Conservation (phyloP, 306 rosid genomes). For the Hippophae gyantsensis region DNA sequence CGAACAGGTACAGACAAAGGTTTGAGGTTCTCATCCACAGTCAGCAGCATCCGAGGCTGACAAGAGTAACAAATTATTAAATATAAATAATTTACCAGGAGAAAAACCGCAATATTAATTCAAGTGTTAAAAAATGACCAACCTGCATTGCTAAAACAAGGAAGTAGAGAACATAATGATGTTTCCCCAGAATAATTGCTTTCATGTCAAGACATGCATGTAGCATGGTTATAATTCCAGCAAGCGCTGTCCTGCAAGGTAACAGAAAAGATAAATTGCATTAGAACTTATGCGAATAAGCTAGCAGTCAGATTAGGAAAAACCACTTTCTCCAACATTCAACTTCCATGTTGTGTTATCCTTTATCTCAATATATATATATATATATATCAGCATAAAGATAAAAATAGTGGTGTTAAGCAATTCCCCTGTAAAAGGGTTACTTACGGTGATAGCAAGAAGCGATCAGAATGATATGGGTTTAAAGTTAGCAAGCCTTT, state of each 20-base stretch:
- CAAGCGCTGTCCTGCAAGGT: slow-evolving; percentile 73
- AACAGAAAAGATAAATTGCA: not conserved
- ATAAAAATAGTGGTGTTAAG: not conserved
- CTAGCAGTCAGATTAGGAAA: not conserved
- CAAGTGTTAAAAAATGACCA: slow-evolving; percentile 12
- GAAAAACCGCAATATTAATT: slow-evolving; percentile 5
- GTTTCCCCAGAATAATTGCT: slow-evolving; percentile 72
- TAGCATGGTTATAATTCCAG: slow-evolving; percentile 68
- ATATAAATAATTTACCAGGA: slow-evolving; percentile 1
- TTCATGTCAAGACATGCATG: slow-evolving; percentile 98
- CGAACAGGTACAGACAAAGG: slow-evolving; percentile 81
- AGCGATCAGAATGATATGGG: slow-evolving; percentile 98
- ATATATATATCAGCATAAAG: no score
- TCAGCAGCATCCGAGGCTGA: slow-evolving; percentile 96
- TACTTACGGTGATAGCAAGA: slow-evolving; percentile 79
- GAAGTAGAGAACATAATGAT: slow-evolving; percentile 91
- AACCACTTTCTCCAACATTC: no score
- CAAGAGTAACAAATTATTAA: not conserved
- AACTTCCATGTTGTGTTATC: no score
- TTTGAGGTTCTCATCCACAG: slow-evolving; percentile 78
- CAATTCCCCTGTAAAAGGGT: not conserved
- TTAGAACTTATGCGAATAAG: not conserved
- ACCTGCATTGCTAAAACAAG: slow-evolving; percentile 99
- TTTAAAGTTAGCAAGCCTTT: slow-evolving; percentile 90
- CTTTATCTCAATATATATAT: no score